phyloP scores from a whole-genome alignment of 106 monocot genomes.

The Dioscorea alata region DNA sequence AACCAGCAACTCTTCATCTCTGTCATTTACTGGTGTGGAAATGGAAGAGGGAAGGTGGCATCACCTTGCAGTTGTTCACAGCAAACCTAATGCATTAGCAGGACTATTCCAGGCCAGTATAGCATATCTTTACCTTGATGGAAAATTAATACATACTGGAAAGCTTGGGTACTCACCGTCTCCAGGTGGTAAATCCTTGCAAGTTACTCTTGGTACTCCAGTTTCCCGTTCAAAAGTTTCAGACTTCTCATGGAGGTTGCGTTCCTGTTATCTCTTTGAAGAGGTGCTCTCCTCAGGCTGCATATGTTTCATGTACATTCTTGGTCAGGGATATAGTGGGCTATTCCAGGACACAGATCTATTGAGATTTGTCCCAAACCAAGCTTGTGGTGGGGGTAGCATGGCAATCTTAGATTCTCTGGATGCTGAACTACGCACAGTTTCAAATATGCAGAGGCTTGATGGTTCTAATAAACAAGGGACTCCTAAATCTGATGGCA shows the following conservation, averaged over 20 bases:
- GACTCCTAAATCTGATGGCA: constrained; percentile 60
- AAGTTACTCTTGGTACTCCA: constrained; percentile 86
- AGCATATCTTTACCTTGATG: constrained; percentile 84
- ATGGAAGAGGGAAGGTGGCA: constrained; percentile 95
- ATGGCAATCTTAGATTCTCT: constrained; percentile 98
- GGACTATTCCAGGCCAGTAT: constrained; percentile 94
- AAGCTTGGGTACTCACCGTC: constrained; percentile 94
- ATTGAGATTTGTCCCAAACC: constrained; percentile 88
- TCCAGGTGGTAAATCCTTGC: constrained; percentile 79
- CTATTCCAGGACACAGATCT: constrained; percentile 95
- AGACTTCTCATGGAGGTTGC: constrained; percentile 79
- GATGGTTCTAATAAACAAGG: constrained; percentile 62
- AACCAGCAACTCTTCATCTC: constrained; percentile 73
- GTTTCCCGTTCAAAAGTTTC: constrained; percentile 47
- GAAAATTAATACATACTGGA: constrained; percentile 90
- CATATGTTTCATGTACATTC: constrained; percentile 94
- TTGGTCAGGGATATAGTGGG: constrained; percentile 93
- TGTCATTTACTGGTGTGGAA: constrained; percentile 76
- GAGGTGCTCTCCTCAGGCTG: constrained; percentile 89
- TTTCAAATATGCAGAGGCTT: constrained; percentile 55
- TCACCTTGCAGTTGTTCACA: constrained; percentile 96
- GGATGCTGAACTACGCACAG: constrained; percentile 51
- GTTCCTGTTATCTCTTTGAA: constrained; percentile 96
- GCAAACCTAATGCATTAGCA: constrained; percentile 96
- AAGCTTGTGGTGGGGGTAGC: constrained; percentile 91